Conservation (phyloP, 371 early-diverging fungal genomes). For the Lichtheimia corymbifera region DNA sequence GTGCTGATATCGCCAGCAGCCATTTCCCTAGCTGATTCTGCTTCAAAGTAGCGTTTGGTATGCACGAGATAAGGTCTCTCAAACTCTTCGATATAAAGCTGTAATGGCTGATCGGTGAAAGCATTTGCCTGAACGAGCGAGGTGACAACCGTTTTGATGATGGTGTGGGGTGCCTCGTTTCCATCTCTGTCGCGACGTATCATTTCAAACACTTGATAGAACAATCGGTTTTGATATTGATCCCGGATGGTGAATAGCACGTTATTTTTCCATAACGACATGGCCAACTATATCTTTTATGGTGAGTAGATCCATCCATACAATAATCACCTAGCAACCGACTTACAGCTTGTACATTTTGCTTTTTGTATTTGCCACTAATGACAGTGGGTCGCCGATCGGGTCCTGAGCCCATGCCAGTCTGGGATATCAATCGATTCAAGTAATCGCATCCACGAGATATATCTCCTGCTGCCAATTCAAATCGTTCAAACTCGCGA, state of each 20-base stretch:
- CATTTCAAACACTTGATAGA: slow-evolving; percentile 70
- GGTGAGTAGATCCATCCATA: neutral
- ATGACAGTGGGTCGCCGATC: slow-evolving; percentile 46
- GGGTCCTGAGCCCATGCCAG: slow-evolving; percentile 20
- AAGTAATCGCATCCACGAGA: slow-evolving; percentile 76
- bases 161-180: slow-evolving; percentile 55
- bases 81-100: slow-evolving; percentile 79
- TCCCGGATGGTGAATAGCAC: slow-evolving; percentile 66
- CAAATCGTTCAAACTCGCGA: slow-evolving; percentile 70
- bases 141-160: slow-evolving; percentile 57
- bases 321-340: neutral
- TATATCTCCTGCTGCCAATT: slow-evolving; percentile 62
- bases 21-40: slow-evolving; percentile 68
- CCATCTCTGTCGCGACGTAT: slow-evolving; percentile 77
- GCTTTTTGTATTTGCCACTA: slow-evolving; percentile 59
- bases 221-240: slow-evolving; percentile 63
- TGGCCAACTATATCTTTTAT: slow-evolving; percentile 52
- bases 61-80: slow-evolving; percentile 73
- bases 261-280: slow-evolving; percentile 73
- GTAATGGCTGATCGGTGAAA: slow-evolving; percentile 70
- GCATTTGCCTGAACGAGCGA: slow-evolving; percentile 71
- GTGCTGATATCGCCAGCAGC: slow-evolving; percentile 60
- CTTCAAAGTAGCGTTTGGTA: slow-evolving; percentile 72
- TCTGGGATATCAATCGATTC: slow-evolving; percentile 59
- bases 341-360: slow-evolving; percentile 70